Evolutionary conservation across 1,284 basidiomycete species (phyloP), one percentile per base, ranked within the genome.

Genomic region (Leccinum subfulvum): DNA sequence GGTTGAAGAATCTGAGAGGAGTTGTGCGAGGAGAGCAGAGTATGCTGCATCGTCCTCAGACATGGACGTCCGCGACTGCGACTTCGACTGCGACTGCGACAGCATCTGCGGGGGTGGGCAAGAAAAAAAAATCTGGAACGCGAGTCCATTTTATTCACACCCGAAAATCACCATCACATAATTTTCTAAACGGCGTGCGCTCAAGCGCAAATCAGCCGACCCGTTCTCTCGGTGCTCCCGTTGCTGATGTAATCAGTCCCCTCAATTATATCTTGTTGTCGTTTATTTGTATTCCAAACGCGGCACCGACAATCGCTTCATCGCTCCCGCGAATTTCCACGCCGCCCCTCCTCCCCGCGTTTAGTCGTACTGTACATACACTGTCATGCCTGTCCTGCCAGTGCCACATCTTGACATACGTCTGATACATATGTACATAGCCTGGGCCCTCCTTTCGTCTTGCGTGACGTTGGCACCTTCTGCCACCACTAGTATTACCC

Each of bases 41-140:
- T 75, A 73, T 0, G 75, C 72, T 0, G 61, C 65, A 41, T 73
- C 72, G 62, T 73, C 72, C 13, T 73, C 74, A 0, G 72, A 72
- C 71, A 73, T 73, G 54, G 39, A 55, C 33, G 26, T 53, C 51
- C 51, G 3, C 26, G 51, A 28, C 23, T n/a, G 51, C 14, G 9
- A 5, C 51, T 49, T 10, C 51, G 26, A 26, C 51, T 49, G 16
- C 26, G 26, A 28, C 51, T 16, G 21, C 47, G 13, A 28, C 51
- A 16, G 51, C 69, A 66, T 65, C 37, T 28, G 55, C 30, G 49
- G 54, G 63, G 37, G 23, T 26, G 55, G 37, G 58, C 13, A 30
- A 39, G 26, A 21, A 14, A 26, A 11, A 54, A 58, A 52, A 14
- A n/a, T 1, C 13, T 4, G 6, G 13, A 10, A n/a, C 28, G 28